Evolutionary conservation across 345 rosid species (phyloP), one percentile per base, ranked within the genome.

Genomic region (Geranium brycei): DNA sequence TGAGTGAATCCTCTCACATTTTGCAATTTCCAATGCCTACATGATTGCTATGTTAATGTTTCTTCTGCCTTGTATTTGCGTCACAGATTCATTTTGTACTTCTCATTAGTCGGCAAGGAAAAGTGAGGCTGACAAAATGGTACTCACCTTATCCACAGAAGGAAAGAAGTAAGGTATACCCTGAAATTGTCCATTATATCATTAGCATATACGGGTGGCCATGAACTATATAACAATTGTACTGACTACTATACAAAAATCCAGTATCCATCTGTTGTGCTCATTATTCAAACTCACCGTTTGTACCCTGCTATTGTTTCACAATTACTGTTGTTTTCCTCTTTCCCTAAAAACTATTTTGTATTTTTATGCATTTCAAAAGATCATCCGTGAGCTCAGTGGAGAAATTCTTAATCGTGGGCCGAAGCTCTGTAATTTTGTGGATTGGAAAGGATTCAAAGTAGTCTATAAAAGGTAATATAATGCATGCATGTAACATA

Each of bases 31-130:
- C 10, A 35, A 35, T 35, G 41, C 41, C 10, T 4, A 35, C 41
- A 35, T 35, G 5, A 7, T 35, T 35, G 53, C 15, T 47, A 47
- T 47, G 53, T 1, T 47, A 47, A 47, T 47, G 53, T 13, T 47
- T 47, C 11, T 13, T 47, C 3, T 0, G 53, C 13, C 53, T 47
- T 47, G 3, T 47, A 8, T 13, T 47, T 47, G n/a, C 66, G 40
- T 75, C 70, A 28, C 80, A 88, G 95, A 83, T 88, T 80, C 89
- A 85, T 47, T 95, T 95, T 69, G 97, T 95, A 69, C 87, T 91
- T 73, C 89, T 91, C 17, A 84, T 95, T 66, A 95, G 97, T 74
- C 91, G 97, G 28, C 99, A 95, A 84, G 99, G 99, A 53, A 93
- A 93, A 83, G 96, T 91, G 32, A 76, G 99, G 75, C 79, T 91